Base-by-base conservation (phyloP, 108 stramenopile genomes). In the Conticribra guillardii region DNA sequence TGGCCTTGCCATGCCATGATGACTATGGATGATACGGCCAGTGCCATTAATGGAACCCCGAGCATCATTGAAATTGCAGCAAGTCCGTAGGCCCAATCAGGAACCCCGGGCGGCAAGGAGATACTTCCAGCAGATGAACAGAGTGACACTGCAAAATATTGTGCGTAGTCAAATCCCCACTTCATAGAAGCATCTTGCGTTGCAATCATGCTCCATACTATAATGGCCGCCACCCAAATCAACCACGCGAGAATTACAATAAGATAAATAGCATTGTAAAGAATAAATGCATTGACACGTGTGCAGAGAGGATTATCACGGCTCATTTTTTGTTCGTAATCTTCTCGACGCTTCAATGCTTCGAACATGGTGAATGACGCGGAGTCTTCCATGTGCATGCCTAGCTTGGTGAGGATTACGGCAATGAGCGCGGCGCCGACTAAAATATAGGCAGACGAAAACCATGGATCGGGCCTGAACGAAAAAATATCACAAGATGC, bases 11-110 rank as follows among this genome's bases (percentile, higher is more conserved):
- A 60, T 1, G 65, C 0, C 77, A 78, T 78, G 7, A 72, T 72
- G 1, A 78, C 71, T 0, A 78, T 66, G 18, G 56, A 78, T 28
- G 64, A 59, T 1, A 78, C 29, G 0, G 71, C 77, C 28, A 78
- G 34, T 1, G 76, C 76, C 76, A 78, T 78, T 4, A 78, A 50
- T 0, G 76, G 76, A 14, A 78, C 76, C 1, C 76, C 76, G 29
- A 78, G 3, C 48, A 60, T 52, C 76, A 78, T 78, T 8, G 69
- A 71, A 22, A 78, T 17, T 1, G 46, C 62, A 30, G 76, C 76
- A 26, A 78, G 57, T 2, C 61, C 47, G 44, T 72, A 78, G 21
- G 63, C 71, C 62, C 70, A 58, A 1, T 31, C 32, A 0, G 62
- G 53, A 28, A 56, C 17, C 8, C 23, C 28, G n/a, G 24, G 18